A percentile compares a stretch with the other conserved stretches of the same genome.
Conservation (phyloP, 192 early-diverging fungal genomes). For the Chytriomyces hyalinus region DNA sequence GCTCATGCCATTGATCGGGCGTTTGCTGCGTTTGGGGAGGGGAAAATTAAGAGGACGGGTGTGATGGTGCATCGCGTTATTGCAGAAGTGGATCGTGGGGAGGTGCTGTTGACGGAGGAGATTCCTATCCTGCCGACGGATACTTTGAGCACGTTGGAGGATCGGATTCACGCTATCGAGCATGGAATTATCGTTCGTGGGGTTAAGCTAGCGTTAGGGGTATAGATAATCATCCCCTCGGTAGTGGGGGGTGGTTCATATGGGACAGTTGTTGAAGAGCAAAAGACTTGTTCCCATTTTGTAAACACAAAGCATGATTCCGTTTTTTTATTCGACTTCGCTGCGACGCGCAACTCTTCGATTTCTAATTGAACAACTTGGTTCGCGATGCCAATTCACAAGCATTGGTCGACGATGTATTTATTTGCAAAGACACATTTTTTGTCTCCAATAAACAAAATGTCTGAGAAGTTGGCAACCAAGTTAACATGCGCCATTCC, state of each 20-base stretch:
- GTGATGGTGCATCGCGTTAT: slow-evolving; percentile 91
- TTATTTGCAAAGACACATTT: not conserved
- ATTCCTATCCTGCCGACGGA: slow-evolving; percentile 81
- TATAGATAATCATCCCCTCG: not conserved
- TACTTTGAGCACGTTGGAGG: slow-evolving; percentile 79
- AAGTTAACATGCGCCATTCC: slow-evolving; percentile 9
- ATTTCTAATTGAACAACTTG: slow-evolving; percentile 43
- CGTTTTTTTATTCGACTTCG: not conserved
- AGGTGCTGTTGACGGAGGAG: slow-evolving; percentile 77
- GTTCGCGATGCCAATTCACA: slow-evolving; percentile 46
- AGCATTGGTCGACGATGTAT: slow-evolving; percentile 28
- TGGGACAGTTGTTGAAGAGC: not conserved
- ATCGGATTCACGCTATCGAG: slow-evolving; percentile 87
- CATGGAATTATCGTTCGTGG: slow-evolving; percentile 88
- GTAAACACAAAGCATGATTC: not conserved
- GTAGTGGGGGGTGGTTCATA: not conserved
- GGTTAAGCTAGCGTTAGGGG: slow-evolving; percentile 42
- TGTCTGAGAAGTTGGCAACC: not conserved
- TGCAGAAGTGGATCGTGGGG: slow-evolving; percentile 92
- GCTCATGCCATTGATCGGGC: slow-evolving; percentile 94
- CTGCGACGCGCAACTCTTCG: slow-evolving; percentile 2
- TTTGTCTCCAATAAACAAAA: not conserved
- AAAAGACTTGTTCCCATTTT: no score
- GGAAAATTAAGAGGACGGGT: slow-evolving; percentile 62
- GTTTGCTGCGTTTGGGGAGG: slow-evolving; percentile 82